phyloP scores from a whole-genome alignment of 2,329 filamentous ascomycete species.

The Plenodomus tracheiphilus region DNA sequence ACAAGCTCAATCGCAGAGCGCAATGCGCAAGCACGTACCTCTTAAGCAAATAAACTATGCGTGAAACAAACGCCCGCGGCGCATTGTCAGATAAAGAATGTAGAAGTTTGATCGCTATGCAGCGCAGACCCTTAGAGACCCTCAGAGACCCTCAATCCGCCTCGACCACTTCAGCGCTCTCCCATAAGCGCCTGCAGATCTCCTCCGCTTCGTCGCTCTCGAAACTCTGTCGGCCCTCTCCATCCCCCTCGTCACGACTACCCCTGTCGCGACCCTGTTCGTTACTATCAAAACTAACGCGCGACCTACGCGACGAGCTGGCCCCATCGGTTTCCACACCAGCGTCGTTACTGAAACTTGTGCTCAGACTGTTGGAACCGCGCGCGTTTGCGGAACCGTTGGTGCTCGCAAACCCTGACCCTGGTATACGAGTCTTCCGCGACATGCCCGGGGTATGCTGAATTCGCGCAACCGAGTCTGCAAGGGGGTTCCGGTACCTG shows the following conservation, averaged over 20 bases:
- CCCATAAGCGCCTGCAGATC: constrained; percentile 47
- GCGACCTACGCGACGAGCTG: constrained; percentile 23
- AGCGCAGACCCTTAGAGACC: not conserved
- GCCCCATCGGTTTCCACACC: constrained; percentile 31
- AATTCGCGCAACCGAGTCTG: constrained; percentile 62
- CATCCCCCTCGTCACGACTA: constrained; percentile 26
- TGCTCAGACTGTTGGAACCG: constrained; percentile 34
- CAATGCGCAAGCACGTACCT: constrained; percentile 4
- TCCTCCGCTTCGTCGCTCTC: constrained; percentile 44
- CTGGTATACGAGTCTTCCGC: constrained; percentile 29
- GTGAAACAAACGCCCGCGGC: not conserved
- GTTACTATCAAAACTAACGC: constrained; percentile 36
- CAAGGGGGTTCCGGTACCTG: constrained; percentile 71
- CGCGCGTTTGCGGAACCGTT: constrained; percentile 32
- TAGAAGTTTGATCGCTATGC: constrained; percentile 4
- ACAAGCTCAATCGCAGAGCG: not conserved
- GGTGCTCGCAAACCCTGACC: constrained; percentile 20
- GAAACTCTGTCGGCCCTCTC: constrained; percentile 32
- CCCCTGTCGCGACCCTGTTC: constrained; percentile 15
- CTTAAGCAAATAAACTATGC: not conserved
- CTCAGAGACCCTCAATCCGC: constrained; percentile 34
- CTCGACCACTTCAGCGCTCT: constrained; percentile 42
- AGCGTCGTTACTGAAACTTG: constrained; percentile 32
- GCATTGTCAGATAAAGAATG: not conserved
- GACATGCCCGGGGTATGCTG: constrained; percentile 54